A percentile compares a stretch with the other conserved stretches of the same genome.
These are phyloP conservation scores for Pichia sp. DNA, from an alignment of 1,139 yeast genomes.

Conservation along the genomic window DNA sequence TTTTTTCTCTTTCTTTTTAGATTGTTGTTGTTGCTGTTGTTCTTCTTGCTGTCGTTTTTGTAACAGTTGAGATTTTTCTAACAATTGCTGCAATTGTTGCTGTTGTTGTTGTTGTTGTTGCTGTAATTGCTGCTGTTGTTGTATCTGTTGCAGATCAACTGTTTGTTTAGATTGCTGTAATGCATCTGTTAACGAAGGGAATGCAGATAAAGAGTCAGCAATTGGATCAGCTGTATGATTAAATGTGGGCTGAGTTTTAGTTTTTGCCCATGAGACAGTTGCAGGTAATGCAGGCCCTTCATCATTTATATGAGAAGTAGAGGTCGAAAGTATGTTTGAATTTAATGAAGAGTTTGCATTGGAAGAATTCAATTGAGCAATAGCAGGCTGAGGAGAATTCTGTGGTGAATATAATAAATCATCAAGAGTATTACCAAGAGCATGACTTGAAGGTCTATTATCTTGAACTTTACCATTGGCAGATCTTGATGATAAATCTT, in stretches of 20 bases:
- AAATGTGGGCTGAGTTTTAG: conserved; percentile 18
- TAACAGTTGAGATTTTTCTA: conserved; percentile 10
- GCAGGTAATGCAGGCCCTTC: conserved; percentile 44
- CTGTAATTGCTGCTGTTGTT: conserved; percentile 11
- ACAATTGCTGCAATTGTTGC: conserved; percentile 22
- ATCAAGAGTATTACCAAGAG: conserved; percentile 21
- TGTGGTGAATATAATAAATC: conserved; percentile 9
- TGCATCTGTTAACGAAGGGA: conserved; percentile 70
- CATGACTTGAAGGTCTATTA: conserved; percentile 28
- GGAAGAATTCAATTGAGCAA: conserved; percentile 13
- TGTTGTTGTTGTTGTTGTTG: conserved; percentile 18
- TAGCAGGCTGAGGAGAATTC: conserved; percentile 14
- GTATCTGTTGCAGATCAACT: conserved; percentile 17
- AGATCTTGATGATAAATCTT: conserved; percentile 81
- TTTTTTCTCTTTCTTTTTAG: conserved; percentile 25
- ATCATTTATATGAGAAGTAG: neutral
- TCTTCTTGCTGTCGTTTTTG: conserved; percentile 15
- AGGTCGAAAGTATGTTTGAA: neutral
- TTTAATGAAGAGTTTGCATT: conserved; percentile 1
- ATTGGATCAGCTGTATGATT: conserved; percentile 33
- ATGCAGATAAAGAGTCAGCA: conserved; percentile 42
- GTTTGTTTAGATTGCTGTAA: conserved; percentile 23
- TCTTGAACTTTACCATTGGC: conserved; percentile 50
- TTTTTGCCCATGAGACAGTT: conserved; percentile 53
- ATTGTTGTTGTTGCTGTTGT: conserved; percentile 11